Conservation (phyloP, 345 rosid species). For the Ricinus communis region DNA sequence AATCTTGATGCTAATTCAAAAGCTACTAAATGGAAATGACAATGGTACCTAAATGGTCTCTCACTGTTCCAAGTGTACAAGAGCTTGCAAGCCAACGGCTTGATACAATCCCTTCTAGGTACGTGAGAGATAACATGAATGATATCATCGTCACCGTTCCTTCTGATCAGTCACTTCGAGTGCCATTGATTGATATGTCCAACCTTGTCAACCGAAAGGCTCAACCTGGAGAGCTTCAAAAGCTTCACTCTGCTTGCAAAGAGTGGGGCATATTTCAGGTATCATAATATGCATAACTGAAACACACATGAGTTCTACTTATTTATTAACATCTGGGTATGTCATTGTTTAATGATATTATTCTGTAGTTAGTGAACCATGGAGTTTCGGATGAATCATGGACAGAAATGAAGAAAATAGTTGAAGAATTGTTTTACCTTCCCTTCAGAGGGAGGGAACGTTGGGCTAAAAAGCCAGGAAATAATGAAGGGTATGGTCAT, state of each 20-base stretch:
- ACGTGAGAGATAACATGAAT: constrained; percentile 29
- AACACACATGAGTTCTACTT: background rate
- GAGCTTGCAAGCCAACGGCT: constrained; percentile 24
- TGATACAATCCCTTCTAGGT: constrained; percentile 24
- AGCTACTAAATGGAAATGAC: too few relatives aligned
- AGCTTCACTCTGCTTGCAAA: constrained; percentile 32
- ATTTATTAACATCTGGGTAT: too few relatives aligned
- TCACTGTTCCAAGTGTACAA: constrained; percentile 39
- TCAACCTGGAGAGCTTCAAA: constrained; percentile 24
- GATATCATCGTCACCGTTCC: too few relatives aligned
- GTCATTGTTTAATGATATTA: background rate
- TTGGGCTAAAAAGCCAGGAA: constrained; percentile 23
- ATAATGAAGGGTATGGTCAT: constrained; percentile 23
- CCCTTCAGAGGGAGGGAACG: constrained; percentile 21
- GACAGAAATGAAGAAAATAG: too few relatives aligned
- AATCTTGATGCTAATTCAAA: too few relatives aligned
- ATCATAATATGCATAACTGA: background rate
- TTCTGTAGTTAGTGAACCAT: constrained; percentile 12
- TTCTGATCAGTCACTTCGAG: background rate
- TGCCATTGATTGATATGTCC: constrained; percentile 36
- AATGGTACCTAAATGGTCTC: too few relatives aligned
- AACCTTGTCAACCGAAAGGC: constrained; percentile 22
- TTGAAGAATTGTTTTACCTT: constrained; percentile 30
- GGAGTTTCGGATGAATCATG: background rate
- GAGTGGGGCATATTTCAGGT: constrained; percentile 40